A percentile compares a stretch with the other conserved stretches of the same genome.
phyloP scores from a whole-genome alignment of 2,329 filamentous ascomycete genomes.

The Calonectria pteridis region DNA sequence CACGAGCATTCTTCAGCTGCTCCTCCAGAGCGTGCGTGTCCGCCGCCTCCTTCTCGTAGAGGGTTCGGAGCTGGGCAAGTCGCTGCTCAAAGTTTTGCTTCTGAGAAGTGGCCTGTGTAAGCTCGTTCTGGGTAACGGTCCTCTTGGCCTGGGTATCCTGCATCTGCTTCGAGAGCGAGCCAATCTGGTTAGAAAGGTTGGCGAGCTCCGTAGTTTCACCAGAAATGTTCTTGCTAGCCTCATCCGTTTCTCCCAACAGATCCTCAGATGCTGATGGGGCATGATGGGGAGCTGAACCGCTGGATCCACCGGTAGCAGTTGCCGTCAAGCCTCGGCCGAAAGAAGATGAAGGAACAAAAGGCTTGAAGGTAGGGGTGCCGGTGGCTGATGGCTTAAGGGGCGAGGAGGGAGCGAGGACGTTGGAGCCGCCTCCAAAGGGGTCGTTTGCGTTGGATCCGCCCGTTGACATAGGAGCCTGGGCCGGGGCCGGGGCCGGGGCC shows the following conservation, averaged over 20 bases:
- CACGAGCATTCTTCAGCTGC: conserved; percentile 79
- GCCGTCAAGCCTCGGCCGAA: conserved; percentile 87
- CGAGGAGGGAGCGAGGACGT: conserved; percentile 64
- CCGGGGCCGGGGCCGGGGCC: conserved; percentile 69
- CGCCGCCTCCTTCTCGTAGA: conserved; percentile 95
- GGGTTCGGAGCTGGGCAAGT: conserved; percentile 83
- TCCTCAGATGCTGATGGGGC: conserved; percentile 76
- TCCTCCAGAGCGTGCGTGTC: conserved; percentile 88
- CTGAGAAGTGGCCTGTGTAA: conserved; percentile 84
- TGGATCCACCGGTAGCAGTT: conserved; percentile 76
- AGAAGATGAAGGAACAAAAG: conserved; percentile 91
- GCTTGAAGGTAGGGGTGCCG: conserved; percentile 76
- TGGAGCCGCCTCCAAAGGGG: conserved; percentile 69
- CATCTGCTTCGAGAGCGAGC: conserved; percentile 91
- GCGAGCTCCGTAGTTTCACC: conserved; percentile 93
- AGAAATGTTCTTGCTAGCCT: conserved; percentile 88
- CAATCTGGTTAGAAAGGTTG: conserved; percentile 95
- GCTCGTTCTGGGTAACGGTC: conserved; percentile 80
- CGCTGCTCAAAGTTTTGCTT: conserved; percentile 95
- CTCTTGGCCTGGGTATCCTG: conserved; percentile 91
- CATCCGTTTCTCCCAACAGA: conserved; percentile 90
- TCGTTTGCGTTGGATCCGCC: conserved; percentile 77
- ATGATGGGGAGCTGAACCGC: conserved; percentile 43
- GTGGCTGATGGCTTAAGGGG: conserved; percentile 63
- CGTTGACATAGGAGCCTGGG: conserved; percentile 75